Base-by-base conservation (phyloP, 148 eudicot species). In the Drosera capensis region DNA sequence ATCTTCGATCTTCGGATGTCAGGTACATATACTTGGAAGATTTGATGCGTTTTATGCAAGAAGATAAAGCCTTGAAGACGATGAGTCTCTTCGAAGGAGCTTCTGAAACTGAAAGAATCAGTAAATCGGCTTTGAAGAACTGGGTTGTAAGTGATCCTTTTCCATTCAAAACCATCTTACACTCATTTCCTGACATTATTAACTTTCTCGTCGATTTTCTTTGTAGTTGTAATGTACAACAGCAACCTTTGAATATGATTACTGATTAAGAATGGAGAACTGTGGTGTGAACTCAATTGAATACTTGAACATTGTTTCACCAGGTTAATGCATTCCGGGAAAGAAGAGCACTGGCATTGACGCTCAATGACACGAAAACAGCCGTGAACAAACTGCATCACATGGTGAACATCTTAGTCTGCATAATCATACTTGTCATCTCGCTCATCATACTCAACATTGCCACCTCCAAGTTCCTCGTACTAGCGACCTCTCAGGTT, bases 331-430 rank as follows among this genome's bases (percentile, higher is more conserved):
- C 82, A 29, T 85, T 80, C 40, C 48, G 77, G 46, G 95, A 80
- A 47, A 58, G 95, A 62, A 80, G 78, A 57, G 90, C 95, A 1
- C 73, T 85, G 1, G 75, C 95, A 0, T 55, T 85, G 56, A 80
- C 95, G 7, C 82, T 85, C 0, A 77, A 71, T 43, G 95, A 85
- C 60, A 85, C 95, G 7, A 85, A 80, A 67, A 77, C 92, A 46
- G 95, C 95, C 1, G 95, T 85, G 14, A 63, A 71, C 55, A 85
- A 74, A 51, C 92, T 85, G n/a, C 95, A 77, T 41, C 74, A 54
- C 24, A 70, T 85, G 46, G 79, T 85, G 52, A 68, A 85, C 12
- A 59, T 77, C 36, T 23, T 80, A 29, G 92, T 85, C 5, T 48
- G 38, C n/a, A 19, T 65, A 37, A 49, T 85, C 51, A 68, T 77